Conservation (phyloP, 2,329 filamentous ascomycete species). For the Diaporthe citrichinensis region DNA sequence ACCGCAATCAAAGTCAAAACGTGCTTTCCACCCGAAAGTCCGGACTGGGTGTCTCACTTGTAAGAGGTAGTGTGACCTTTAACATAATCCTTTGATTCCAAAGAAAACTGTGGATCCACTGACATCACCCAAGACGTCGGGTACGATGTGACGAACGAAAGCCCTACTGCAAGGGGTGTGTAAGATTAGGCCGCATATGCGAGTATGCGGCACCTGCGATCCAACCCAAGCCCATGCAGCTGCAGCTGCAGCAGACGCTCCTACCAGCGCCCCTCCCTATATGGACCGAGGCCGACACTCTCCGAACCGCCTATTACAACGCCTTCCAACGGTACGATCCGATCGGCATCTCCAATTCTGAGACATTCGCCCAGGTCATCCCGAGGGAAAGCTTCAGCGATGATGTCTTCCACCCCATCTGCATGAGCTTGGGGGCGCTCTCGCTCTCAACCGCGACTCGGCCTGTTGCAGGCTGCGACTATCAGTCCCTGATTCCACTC, state of each 20-base stretch:
- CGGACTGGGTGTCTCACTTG: conserved; percentile 14
- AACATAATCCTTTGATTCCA: no score
- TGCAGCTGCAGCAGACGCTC: background rate
- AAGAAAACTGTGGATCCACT: background rate
- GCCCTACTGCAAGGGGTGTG: conserved; percentile 20
- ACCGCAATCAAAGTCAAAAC: conserved; percentile 8
- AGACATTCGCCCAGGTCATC: background rate
- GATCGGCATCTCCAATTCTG: background rate
- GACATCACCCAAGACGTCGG: background rate
- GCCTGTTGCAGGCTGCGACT: background rate
- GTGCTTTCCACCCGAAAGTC: background rate
- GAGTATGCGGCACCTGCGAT: background rate
- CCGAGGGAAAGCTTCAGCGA: background rate
- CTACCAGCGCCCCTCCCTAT: background rate
- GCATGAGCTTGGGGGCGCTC: conserved; percentile 8
- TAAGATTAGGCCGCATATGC: background rate
- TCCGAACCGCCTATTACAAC: background rate
- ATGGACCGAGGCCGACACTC: conserved; percentile 10
- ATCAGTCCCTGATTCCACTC: background rate
- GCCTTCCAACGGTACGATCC: conserved; percentile 2
- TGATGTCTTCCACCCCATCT: background rate
- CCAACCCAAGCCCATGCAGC: background rate
- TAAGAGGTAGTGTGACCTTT: background rate
- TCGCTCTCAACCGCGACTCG: conserved; percentile 4
- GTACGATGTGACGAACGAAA: conserved; percentile 22